These are phyloP conservation scores for Annulohypoxylon nitens DNA, from an alignment of 495 filamentous ascomycete species.

Conservation along the genomic window DNA sequence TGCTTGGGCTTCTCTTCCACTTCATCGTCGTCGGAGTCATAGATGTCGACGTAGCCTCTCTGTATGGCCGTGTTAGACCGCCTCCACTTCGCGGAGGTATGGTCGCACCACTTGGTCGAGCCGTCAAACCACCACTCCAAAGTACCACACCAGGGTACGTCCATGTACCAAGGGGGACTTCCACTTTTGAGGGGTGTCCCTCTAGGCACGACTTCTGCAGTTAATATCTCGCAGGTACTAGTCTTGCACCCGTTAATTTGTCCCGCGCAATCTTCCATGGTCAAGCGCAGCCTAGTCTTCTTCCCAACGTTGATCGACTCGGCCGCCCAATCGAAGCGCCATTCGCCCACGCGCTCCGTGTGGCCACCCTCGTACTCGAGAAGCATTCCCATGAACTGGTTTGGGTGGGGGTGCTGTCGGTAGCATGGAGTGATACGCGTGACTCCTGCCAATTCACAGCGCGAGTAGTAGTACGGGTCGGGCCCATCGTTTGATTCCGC, in stretches of 20 bases:
- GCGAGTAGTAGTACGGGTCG: background rate
- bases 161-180: background rate
- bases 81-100: background rate
- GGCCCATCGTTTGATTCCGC: background rate
- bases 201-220: background rate
- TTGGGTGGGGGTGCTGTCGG: too few relatives aligned
- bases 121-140: background rate
- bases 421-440: background rate
- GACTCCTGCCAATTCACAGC: background rate
- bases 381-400: background rate
- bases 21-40: too few relatives aligned
- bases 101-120: background rate
- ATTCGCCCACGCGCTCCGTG: background rate
- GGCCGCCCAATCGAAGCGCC: constrained; percentile 1
- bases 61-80: too few relatives aligned
- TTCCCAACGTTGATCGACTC: background rate
- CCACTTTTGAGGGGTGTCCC: background rate
- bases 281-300: background rate
- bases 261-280: too few relatives aligned
- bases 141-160: background rate
- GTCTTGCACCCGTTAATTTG: too few relatives aligned
- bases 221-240: background rate
- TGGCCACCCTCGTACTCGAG: constrained; percentile 9
- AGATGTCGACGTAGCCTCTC: too few relatives aligned
- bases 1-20: too few relatives aligned